Evolutionary conservation across 1,284 basidiomycete genomes (phyloP).

Genomic region (Sphaerobolus stellatus): DNA sequence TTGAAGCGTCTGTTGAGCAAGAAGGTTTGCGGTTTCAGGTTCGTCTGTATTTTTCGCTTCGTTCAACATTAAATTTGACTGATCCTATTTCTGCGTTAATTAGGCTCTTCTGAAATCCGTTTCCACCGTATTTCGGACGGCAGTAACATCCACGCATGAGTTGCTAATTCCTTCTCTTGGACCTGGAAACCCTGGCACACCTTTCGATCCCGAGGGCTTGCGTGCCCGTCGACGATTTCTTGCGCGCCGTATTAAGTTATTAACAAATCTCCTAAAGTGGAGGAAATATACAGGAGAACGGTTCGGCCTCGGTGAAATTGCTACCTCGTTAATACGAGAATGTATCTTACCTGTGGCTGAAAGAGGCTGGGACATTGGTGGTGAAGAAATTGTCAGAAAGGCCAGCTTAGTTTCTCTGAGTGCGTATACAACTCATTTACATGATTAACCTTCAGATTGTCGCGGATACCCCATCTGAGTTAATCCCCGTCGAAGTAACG

Average conservation of each 20-base stretch:
- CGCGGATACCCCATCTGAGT: conserved; percentile 4
- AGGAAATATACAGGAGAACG: conserved; percentile 68
- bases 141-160: conserved; percentile 47
- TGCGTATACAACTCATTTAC: background rate
- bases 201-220: conserved; percentile 77
- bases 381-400: conserved; percentile 65
- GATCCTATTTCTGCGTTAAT: conserved; percentile 4
- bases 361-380: conserved; percentile 87
- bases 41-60: conserved; percentile 21
- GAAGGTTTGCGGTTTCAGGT: conserved; percentile 69
- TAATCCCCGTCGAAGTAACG: conserved; percentile 9
- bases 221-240: conserved; percentile 73
- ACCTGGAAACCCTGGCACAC: conserved; percentile 39
- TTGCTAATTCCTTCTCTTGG: conserved; percentile 45
- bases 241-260: conserved; percentile 67
- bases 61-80: background rate
- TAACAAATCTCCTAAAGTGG: conserved; percentile 75
- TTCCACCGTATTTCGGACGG: conserved; percentile 54
- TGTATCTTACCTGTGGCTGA: conserved; percentile 69
- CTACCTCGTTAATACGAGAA: conserved; percentile 57
- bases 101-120: conserved; percentile 71
- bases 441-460: conserved; percentile 3
- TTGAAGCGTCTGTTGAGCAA: conserved; percentile 73
- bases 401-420: conserved; percentile 40
- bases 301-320: conserved; percentile 56